Evolutionary conservation across 768 basidiomycete species (phyloP).

Genomic region (Hortiboletus campestris): DNA sequence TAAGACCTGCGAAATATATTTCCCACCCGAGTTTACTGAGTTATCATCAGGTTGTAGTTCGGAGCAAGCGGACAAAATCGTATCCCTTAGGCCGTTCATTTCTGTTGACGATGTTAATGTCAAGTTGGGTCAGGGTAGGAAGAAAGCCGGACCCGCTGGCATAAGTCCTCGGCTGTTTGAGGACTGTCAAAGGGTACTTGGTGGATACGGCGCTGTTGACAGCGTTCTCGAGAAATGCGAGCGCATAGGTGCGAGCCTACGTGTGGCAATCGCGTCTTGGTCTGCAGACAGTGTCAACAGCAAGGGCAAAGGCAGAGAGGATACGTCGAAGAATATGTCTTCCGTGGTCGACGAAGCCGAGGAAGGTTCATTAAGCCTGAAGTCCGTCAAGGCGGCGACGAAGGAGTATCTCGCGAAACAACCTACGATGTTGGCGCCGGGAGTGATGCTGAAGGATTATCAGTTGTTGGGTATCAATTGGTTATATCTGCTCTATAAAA

Average conservation of each 20-base stretch:
- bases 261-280: constrained; percentile 79
- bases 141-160: constrained; percentile 77
- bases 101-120: constrained; percentile 69
- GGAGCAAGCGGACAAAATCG: constrained; percentile 79
- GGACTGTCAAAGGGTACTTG: constrained; percentile 81
- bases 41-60: constrained; percentile 60
- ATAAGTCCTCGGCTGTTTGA: constrained; percentile 90
- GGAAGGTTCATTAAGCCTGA: constrained; percentile 64
- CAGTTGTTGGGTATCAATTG: constrained; percentile 98
- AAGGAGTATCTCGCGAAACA: constrained; percentile 73
- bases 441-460: constrained; percentile 89
- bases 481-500: constrained; percentile 83
- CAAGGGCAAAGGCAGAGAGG: constrained; percentile 42
- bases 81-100: constrained; percentile 76
- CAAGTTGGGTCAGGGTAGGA: constrained; percentile 84
- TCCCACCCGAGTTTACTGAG: constrained; percentile 2
- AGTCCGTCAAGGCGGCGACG: constrained; percentile 42
- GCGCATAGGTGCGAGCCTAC: constrained; percentile 72
- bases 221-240: constrained; percentile 87
- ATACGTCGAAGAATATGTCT: constrained; percentile 20
- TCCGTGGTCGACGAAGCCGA: constrained; percentile 39
- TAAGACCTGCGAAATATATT: constrained; percentile 30
- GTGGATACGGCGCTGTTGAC: constrained; percentile 86
- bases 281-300: constrained; percentile 33
- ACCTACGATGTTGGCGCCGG: constrained; percentile 63